These are phyloP conservation scores for Pestalotiopsis fici DNA, from an alignment of 2,329 filamentous ascomycete genomes.

Conservation along the genomic window DNA sequence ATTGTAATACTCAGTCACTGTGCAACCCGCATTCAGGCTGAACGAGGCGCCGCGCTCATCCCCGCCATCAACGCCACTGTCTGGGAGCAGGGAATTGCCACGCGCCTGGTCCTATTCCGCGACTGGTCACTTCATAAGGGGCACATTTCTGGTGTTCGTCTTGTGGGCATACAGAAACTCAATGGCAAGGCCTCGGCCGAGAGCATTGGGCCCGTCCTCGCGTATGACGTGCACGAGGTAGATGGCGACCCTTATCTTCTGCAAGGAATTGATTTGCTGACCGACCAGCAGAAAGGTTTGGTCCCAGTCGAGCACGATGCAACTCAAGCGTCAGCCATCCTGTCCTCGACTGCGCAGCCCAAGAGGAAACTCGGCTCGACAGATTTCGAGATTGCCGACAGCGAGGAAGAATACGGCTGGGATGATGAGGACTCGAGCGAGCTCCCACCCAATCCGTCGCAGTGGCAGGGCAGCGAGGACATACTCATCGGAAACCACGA, in stretches of 20 bases:
- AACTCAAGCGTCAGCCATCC: conserved; percentile 31
- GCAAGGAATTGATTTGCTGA: conserved; percentile 2
- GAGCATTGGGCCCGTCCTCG: conserved; percentile 43
- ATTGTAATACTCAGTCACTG: conserved; percentile 79
- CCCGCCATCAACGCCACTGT: conserved; percentile 74
- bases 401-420: conserved; percentile 73
- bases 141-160: conserved; percentile 50
- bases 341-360: conserved; percentile 38
- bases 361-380: conserved; percentile 69
- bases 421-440: conserved; percentile 65
- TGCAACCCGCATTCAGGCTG: conserved; percentile 75
- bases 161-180: conserved; percentile 67
- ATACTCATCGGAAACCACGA: conserved; percentile 49
- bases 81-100: conserved; percentile 80
- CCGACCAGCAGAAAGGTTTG: conserved; percentile 42
- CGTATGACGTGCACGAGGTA: conserved; percentile 52
- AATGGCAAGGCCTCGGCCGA: conserved; percentile 50
- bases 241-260: conserved; percentile 19
- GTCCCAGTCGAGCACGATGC: conserved; percentile 40
- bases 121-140: conserved; percentile 65
- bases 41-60: conserved; percentile 67
- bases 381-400: conserved; percentile 61
- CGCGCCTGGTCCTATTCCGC: conserved; percentile 75
- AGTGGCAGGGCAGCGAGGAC: conserved; percentile 70
- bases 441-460: conserved; percentile 60